Evolutionary conservation across 2,329 filamentous ascomycete genomes (phyloP).

Genomic region (Aureobasidium leucospermi): DNA sequence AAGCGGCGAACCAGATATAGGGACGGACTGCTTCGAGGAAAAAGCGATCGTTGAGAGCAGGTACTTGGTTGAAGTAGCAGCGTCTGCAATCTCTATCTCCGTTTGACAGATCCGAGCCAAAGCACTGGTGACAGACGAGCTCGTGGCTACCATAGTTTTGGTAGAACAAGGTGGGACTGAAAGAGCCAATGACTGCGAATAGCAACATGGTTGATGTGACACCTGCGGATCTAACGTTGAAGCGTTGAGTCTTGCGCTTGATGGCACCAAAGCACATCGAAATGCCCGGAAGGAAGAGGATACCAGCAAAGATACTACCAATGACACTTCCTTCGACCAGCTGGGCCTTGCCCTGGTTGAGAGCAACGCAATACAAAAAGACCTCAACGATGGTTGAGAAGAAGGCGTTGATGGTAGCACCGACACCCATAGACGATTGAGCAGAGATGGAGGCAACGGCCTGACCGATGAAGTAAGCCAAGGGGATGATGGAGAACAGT

Average conservation of each 20-base stretch:
- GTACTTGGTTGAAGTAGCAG: constrained; percentile 87
- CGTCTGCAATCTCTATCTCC: constrained; percentile 68
- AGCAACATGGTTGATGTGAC: constrained; percentile 97
- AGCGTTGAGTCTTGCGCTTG: constrained; percentile 95
- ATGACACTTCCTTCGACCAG: constrained; percentile 96
- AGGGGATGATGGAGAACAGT: constrained; percentile 84
- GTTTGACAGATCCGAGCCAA: constrained; percentile 45
- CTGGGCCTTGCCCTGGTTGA: constrained; percentile 84
- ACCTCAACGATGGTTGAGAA: constrained; percentile 98
- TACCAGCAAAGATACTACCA: constrained; percentile 94
- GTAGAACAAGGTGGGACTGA: constrained; percentile 94
- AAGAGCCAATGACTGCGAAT: constrained; percentile 91
- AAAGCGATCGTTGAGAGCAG: constrained; percentile 78
- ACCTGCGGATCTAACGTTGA: constrained; percentile 92
- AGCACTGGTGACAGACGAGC: constrained; percentile 67
- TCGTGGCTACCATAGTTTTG: constrained; percentile 98
- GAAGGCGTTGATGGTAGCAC: constrained; percentile 94
- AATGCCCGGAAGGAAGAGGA: constrained; percentile 85
- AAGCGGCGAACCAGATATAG: constrained; percentile 83
- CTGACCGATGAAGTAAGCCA: constrained; percentile 98
- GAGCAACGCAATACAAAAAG: constrained; percentile 90
- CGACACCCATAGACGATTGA: constrained; percentile 96
- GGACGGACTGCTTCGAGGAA: constrained; percentile 85
- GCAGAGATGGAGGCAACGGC: constrained; percentile 97
- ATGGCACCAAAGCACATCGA: constrained; percentile 99